Evolutionary conservation across 1,139 yeast species (phyloP).

Genomic region (Saccharomycopsis hybrid): DNA sequence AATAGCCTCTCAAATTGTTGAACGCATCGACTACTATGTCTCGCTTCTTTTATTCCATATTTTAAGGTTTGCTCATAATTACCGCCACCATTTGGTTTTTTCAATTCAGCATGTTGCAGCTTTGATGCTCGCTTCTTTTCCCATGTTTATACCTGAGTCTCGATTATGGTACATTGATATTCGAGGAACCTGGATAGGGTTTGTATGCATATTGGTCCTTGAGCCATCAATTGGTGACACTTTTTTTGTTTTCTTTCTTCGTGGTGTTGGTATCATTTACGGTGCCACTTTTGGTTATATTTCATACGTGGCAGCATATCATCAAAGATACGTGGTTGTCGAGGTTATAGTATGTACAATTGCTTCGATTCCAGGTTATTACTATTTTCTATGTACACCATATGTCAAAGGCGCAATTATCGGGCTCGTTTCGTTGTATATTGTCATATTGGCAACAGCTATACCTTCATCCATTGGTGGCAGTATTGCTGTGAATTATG

Average conservation of each 20-base stretch:
- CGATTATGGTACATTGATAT: slow-evolving; percentile 41
- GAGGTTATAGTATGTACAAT: slow-evolving; percentile 37
- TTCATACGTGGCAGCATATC: slow-evolving; percentile 37
- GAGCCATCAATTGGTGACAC: slow-evolving; percentile 50
- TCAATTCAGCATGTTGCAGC: slow-evolving; percentile 41
- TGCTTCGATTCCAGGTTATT: slow-evolving; percentile 41
- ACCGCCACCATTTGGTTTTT: slow-evolving; percentile 35
- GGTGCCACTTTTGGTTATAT: slow-evolving; percentile 47
- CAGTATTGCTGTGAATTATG: slow-evolving; percentile 38
- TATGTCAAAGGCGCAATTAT: slow-evolving; percentile 46
- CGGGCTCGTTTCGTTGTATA: slow-evolving; percentile 39
- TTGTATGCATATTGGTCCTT: slow-evolving; percentile 41
- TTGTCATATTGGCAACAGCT: slow-evolving; percentile 38
- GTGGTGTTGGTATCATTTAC: slow-evolving; percentile 39
- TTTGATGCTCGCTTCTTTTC: slow-evolving; percentile 40
- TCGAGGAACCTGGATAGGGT: slow-evolving; percentile 47
- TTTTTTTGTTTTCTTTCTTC: slow-evolving; percentile 37
- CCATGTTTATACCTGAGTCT: slow-evolving; percentile 40
- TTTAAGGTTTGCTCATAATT: slow-evolving; percentile 25
- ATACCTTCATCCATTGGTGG: slow-evolving; percentile 36
- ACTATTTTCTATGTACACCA: slow-evolving; percentile 37
- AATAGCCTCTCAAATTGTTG: no score
- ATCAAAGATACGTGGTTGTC: slow-evolving; percentile 36
- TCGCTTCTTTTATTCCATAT: background rate
- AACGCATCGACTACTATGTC: background rate